phyloP scores from a whole-genome alignment of 345 rosid genomes.

The Odontarrhena argentea region DNA sequence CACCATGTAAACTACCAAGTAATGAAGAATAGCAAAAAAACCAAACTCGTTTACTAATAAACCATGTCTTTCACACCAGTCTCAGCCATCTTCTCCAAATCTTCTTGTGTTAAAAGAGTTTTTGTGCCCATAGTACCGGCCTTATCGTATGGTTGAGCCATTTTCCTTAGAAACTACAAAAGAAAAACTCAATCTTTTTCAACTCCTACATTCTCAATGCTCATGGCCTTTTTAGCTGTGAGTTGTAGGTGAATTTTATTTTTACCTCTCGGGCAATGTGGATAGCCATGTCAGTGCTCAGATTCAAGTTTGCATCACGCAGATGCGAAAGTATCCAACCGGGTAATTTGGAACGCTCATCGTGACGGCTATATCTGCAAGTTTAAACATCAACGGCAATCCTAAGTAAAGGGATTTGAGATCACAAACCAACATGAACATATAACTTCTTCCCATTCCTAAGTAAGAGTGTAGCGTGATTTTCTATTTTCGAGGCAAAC shows the following conservation, averaged over 20 bases:
- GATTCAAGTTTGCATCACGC: conserved; percentile 82
- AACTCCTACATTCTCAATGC: not conserved
- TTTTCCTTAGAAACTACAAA: conserved; percentile 81
- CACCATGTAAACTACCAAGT: no score
- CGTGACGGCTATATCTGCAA: conserved; percentile 93
- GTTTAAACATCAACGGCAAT: conserved; percentile 12
- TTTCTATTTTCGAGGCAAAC: no score
- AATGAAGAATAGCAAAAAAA: not conserved
- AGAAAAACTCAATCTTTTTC: not conserved
- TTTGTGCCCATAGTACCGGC: conserved; percentile 57
- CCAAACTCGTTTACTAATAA: conserved; percentile 16
- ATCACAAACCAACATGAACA: conserved; percentile 1
- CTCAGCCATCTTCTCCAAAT: conserved; percentile 83
- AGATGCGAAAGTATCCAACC: conserved; percentile 94
- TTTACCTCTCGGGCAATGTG: conserved; percentile 89
- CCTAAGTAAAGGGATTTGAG: conserved; percentile 1
- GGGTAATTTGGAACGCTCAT: conserved; percentile 91
- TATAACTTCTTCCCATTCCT: no score
- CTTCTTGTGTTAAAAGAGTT: conserved; percentile 85
- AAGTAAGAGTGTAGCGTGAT: no score
- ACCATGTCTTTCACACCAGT: conserved; percentile 52
- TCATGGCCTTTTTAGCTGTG: not conserved
- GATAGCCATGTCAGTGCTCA: conserved; percentile 98
- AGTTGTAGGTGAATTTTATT: not conserved
- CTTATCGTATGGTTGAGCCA: conserved; percentile 98